These are phyloP conservation scores for Cyclospora cayetanensis DNA, from an alignment of 169 alveolate species.

Conservation along the genomic window DNA sequence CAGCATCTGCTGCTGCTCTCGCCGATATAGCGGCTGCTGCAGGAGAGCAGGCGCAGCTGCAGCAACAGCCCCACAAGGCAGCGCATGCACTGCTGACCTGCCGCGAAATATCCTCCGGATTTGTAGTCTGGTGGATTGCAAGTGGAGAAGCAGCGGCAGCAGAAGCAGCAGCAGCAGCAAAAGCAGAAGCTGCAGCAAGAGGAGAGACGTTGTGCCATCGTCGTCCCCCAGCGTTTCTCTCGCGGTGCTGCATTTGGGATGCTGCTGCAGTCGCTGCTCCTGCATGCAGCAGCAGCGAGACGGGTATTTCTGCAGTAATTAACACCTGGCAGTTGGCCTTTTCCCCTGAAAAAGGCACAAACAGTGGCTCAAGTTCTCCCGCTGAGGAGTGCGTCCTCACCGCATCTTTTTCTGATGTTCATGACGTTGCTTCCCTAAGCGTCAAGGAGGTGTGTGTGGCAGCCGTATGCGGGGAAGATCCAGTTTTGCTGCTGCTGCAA, in stretches of 20 bases:
- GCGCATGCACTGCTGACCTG: no score
- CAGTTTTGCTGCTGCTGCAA: background rate
- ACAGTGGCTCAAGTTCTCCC: background rate
- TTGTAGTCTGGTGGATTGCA: background rate
- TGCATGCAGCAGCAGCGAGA: background rate
- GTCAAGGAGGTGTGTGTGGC: background rate
- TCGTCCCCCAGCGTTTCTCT: background rate
- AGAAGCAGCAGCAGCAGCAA: slow-evolving; percentile 8
- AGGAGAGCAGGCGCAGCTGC: background rate
- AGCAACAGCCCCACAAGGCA: background rate
- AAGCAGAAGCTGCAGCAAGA: background rate
- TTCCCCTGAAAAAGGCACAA: background rate
- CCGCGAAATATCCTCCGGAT: background rate
- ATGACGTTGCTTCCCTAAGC: background rate
- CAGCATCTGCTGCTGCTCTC: slow-evolving; percentile 2
- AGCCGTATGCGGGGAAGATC: background rate
- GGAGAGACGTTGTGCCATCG: background rate
- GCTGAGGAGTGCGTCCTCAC: background rate
- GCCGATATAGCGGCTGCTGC: slow-evolving; percentile 21
- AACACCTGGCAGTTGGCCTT: background rate
- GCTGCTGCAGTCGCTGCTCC: slow-evolving; percentile 11
- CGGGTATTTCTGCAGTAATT: background rate
- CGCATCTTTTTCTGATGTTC: background rate
- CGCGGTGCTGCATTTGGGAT: background rate
- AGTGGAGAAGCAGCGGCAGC: background rate